Conservation (phyloP, 2,329 filamentous ascomycete species). For the Botrytis pseudocinerea region DNA sequence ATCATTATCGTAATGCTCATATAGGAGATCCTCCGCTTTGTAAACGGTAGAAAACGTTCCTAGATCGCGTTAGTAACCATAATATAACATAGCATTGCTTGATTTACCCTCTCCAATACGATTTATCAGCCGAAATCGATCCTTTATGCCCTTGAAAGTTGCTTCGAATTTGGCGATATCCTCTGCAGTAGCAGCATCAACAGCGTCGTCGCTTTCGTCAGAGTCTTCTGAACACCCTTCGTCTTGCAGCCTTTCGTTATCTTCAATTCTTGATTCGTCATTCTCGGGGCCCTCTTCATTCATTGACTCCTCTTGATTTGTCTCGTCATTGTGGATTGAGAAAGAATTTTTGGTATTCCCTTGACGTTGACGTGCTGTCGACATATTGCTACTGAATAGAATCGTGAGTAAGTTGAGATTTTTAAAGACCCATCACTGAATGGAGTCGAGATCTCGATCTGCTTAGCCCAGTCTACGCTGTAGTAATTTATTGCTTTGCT, state of each 20-base stretch:
- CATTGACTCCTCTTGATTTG: constrained; percentile 39
- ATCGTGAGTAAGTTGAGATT: constrained; percentile 19
- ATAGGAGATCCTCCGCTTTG: constrained; percentile 91
- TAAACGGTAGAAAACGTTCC: constrained; percentile 98
- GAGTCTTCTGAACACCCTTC: constrained; percentile 50
- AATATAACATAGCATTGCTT: not conserved
- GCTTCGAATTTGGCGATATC: constrained; percentile 86
- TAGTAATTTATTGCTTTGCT: not conserved
- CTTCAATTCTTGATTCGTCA: constrained; percentile 36
- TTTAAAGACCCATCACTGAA: constrained; percentile 7
- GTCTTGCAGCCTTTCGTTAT: constrained; percentile 37
- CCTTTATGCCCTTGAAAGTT: constrained; percentile 79
- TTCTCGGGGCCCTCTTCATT: constrained; percentile 43
- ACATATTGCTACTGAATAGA: constrained; percentile 31
- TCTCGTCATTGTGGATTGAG: constrained; percentile 44
- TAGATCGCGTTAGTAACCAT: constrained; percentile 43
- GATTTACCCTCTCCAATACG: constrained; percentile 87
- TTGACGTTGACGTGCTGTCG: constrained; percentile 36
- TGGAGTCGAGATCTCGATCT: constrained; percentile 5
- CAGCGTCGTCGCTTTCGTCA: constrained; percentile 59
- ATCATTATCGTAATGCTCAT: constrained; percentile 78
- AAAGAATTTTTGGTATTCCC: constrained; percentile 40
- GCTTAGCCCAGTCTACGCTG: not conserved
- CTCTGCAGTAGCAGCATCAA: constrained; percentile 70
- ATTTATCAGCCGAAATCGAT: constrained; percentile 88